Evolutionary conservation across 306 rosid genomes (phyloP), one percentile per base, ranked within the genome.

Genomic region (Prunus davidiana): DNA sequence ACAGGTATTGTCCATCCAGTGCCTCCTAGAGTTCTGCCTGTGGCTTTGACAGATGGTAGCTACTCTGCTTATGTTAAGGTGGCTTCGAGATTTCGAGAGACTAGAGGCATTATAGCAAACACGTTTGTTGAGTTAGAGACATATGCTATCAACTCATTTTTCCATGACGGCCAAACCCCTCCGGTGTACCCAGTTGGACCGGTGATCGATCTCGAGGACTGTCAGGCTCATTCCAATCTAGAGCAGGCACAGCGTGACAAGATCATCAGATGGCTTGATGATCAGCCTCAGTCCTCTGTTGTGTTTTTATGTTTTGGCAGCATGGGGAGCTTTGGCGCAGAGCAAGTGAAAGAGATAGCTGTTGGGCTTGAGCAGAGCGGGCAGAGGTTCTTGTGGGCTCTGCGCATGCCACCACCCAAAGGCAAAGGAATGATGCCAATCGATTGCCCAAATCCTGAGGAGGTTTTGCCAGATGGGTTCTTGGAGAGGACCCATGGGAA

Each of bases 281-380:
- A 81, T 38, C 93, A 82, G 41, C 87, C 89, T 9, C 14, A n/a
- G 38, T 79, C 51, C 3, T 85, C 91, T 0, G 90, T 87, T 49
- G 86, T 91, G 57, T 87, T 80, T 67, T 80, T 88, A 0, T 91
- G 96, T 76, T 88, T 91, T 79, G 96, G 96, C 10, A 91, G 96
- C 69, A 66, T 67, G 74, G 93, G 91, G 75, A 74, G 80, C 60
- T 88, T 91, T 64, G 78, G 43, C 38, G 80, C 76, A 61, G 76
- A 82, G 60, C 96, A 88, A 85, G 76, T 86, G 67, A 87, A 79
- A 61, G 90, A 91, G 70, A 85, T 88, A 30, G 91, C 90, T 34
- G 34, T 64, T n/a, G 96, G 75, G 43, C 87, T 91, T 45, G 77
- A 85, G 67, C 10, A 19, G 0, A 83, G 87, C 24, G 91, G 88